Evolutionary conservation across 495 filamentous ascomycete genomes (phyloP), one percentile per base, ranked within the genome.

Genomic region (Durotheca rogersii): DNA sequence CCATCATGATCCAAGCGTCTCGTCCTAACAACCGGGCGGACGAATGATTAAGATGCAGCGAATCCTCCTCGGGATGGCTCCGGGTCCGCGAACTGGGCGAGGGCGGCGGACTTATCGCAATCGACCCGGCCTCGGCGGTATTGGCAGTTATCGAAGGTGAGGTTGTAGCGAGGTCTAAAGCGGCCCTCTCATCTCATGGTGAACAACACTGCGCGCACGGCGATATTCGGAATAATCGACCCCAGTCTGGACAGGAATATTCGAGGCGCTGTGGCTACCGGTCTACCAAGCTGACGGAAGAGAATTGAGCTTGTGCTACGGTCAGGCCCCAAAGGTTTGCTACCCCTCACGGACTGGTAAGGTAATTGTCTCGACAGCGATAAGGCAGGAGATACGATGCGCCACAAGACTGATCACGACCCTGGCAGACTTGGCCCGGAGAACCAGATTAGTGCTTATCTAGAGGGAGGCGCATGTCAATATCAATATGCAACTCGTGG

Each of bases 1-100:
- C 75, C 81, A 84, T 86, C 36, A 15, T 65, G 49, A 30, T 31
- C 15, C 21, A 41, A 16, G 35, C 37, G 47, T 31, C 33, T 38
- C 15, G 42, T 47, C 41, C 47, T 46, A 44, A 50, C 45, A 47
- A 25, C 44, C 41, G 32, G 41, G 33, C 50, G 38, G 45, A 15
- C 50, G 38, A 41, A 15, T 42, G 17, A 42, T 15, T 40, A 37
- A 10, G n/a, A 40, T 20, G 41, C 18, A 20, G 38, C 23, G 20
- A 16, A 18, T 53, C 20, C 40, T 41, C 41, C 27, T 30, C 32
- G 50, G 46, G 32, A 31, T 39, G 39, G 45, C 17, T 27, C 43
- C 33, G 10, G 7, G 19, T 25, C 49, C 41, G 17, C 19, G 23
- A 51, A 42, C 14, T 41, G 9, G 5, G 36, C 34, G 30, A 25